phyloP scores from a whole-genome alignment of 768 basidiomycete genomes.

The Mycena sanguinolenta region DNA sequence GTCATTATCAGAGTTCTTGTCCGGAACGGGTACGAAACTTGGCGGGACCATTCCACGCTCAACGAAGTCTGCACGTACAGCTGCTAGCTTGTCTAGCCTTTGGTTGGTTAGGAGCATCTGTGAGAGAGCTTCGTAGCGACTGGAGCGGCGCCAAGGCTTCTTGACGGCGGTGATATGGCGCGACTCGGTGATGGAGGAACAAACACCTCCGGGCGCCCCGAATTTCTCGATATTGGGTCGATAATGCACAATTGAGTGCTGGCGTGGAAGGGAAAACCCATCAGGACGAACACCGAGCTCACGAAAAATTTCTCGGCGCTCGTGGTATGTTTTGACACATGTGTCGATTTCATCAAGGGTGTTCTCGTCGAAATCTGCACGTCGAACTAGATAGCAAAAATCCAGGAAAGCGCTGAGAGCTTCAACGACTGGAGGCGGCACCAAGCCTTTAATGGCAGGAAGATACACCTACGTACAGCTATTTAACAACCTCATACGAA shows the following conservation, averaged over 20 bases:
- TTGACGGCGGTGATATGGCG: conserved; percentile 46
- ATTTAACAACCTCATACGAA: too few relatives aligned
- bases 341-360: conserved; percentile 6
- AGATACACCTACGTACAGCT: conserved; percentile 44
- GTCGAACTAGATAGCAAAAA: conserved; percentile 42
- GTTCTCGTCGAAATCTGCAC: conserved; percentile 20
- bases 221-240: too few relatives aligned
- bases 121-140: conserved; percentile 35
- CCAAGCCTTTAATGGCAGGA: conserved; percentile 37
- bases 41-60: conserved; percentile 37
- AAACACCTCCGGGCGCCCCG: background rate
- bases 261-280: conserved; percentile 41
- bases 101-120: conserved; percentile 43
- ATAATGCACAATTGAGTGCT: conserved; percentile 44
- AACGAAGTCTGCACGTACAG: conserved; percentile 33
- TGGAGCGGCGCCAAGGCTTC: conserved; percentile 41
- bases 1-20: conserved; percentile 7
- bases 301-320: conserved; percentile 11
- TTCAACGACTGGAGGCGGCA: conserved; percentile 35
- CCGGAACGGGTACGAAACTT: background rate
- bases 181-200: conserved; percentile 37
- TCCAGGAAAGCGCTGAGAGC: conserved; percentile 39
- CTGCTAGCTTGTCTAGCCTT: conserved; percentile 39
- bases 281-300: conserved; percentile 17
- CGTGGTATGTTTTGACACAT: background rate